Conservation (phyloP, 306 rosid species). For the Pyrus pyrifolia region DNA sequence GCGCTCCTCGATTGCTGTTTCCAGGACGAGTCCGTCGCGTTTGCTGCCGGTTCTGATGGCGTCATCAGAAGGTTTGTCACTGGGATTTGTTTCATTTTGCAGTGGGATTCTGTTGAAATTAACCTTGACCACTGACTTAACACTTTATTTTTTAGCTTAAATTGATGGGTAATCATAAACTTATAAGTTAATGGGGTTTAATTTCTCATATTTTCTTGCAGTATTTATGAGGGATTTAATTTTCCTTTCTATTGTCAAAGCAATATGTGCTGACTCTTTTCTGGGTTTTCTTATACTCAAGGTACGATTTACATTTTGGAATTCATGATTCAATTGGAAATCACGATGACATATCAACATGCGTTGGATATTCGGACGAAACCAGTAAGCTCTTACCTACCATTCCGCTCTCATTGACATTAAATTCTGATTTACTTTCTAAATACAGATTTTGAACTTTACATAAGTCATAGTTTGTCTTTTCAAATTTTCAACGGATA, state of each 20-base stretch:
- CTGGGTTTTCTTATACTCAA: constrained; percentile 7
- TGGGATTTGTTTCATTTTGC: not conserved
- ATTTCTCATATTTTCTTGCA: not conserved
- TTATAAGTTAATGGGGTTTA: too few relatives aligned
- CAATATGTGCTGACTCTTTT: constrained; percentile 11
- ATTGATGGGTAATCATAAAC: not conserved
- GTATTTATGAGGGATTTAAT: not conserved
- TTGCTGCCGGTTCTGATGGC: constrained; percentile 60
- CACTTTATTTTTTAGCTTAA: not conserved
- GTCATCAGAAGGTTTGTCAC: constrained; percentile 46
- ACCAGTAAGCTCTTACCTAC: constrained; percentile 45
- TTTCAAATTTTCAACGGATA: not conserved
- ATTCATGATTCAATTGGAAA: constrained; percentile 40
- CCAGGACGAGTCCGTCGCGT: constrained; percentile 47
- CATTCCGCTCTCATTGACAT: not conserved
- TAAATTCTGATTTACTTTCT: not conserved
- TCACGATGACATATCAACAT: constrained; percentile 68
- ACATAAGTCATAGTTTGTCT: constrained; percentile 20
- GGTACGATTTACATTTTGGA: constrained; percentile 79
- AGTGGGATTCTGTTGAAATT: not conserved
- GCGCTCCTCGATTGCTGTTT: constrained; percentile 77
- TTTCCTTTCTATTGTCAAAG: not conserved
- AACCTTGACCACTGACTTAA: not conserved
- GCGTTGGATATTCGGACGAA: constrained; percentile 60
- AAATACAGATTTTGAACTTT: constrained; percentile 6